A percentile compares a stretch with the other conserved stretches of the same genome.
Evolutionary conservation across 208 protist species (phyloP).

Genomic region (Porcisia hertigi): DNA sequence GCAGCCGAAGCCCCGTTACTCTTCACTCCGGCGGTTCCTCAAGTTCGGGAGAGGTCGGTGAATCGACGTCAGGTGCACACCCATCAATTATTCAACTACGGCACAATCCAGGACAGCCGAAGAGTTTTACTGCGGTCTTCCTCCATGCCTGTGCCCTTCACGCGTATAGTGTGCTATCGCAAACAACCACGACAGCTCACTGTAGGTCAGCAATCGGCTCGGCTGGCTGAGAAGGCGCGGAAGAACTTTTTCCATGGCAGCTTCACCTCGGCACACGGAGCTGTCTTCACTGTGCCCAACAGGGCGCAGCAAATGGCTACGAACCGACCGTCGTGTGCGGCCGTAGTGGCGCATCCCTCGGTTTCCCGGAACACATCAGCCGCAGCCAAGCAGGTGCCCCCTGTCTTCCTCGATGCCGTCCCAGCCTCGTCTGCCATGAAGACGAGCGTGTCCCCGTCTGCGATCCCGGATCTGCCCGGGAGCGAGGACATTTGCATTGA

Average conservation of each 20-base stretch:
- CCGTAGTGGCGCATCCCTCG: conserved; percentile 18
- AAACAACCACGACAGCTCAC: conserved; percentile 41
- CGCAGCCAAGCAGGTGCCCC: conserved; percentile 7
- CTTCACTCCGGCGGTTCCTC: conserved; percentile 2
- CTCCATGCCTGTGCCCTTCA: conserved; percentile 58
- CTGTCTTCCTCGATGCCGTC: conserved; percentile 28
- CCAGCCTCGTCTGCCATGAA: conserved; percentile 48
- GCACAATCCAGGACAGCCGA: conserved; percentile 20
- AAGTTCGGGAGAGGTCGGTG: conserved; percentile 16
- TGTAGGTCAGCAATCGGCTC: conserved; percentile 59
- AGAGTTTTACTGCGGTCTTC: conserved; percentile 38
- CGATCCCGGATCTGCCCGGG: not conserved
- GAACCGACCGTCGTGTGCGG: conserved; percentile 35
- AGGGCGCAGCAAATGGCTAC: conserved; percentile 57
- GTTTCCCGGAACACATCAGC: conserved; percentile 27
- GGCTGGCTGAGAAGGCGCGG: conserved; percentile 64
- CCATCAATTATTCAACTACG: conserved; percentile 29
- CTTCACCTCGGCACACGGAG: conserved; percentile 77
- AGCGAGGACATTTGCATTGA: conserved; percentile 3
- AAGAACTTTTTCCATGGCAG: conserved; percentile 78
- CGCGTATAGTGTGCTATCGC: conserved; percentile 49
- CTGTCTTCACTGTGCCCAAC: conserved; percentile 71
- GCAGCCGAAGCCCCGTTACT: not conserved
- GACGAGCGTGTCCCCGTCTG: conserved; percentile 12
- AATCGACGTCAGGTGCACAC: conserved; percentile 4